Conservation (phyloP, 495 filamentous ascomycete species). For the Hyaloscypha variabilis region DNA sequence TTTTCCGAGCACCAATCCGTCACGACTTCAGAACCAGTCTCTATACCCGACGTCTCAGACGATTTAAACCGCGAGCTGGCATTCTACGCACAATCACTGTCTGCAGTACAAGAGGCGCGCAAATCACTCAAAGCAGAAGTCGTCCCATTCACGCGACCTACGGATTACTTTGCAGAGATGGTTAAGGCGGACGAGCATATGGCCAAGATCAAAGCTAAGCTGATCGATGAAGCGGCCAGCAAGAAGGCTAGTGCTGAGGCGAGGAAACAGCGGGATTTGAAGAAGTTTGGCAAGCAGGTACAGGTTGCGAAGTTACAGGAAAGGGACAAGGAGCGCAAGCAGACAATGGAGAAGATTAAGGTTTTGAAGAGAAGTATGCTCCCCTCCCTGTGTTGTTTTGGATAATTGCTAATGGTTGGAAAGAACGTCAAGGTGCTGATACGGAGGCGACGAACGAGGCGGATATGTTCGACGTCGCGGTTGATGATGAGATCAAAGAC, state of each 20-base stretch:
- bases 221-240: constrained; percentile 85
- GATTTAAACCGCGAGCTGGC: constrained; percentile 88
- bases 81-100: constrained; percentile 89
- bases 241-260: constrained; percentile 95
- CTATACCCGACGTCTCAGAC: constrained; percentile 74
- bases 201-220: constrained; percentile 91
- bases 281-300: constrained; percentile 99
- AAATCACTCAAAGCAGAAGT: constrained; percentile 76
- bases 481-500: constrained; percentile 71
- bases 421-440: constrained; percentile 83
- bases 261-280: constrained; percentile 87
- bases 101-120: constrained; percentile 73
- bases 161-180: constrained; percentile 98
- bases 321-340: constrained; percentile 84
- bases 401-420: constrained; percentile 11
- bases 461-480: constrained; percentile 91
- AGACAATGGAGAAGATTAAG: constrained; percentile 92
- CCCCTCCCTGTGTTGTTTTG: background rate
- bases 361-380: constrained; percentile 85
- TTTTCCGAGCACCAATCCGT: constrained; percentile 62
- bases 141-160: constrained; percentile 81
- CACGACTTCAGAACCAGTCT: constrained; percentile 46
- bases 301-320: constrained; percentile 96
- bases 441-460: constrained; percentile 64
- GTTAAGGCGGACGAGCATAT: constrained; percentile 98